These are phyloP conservation scores for Nannochloropsis salina DNA, from an alignment of 108 stramenopile species.

Conservation along the genomic window DNA sequence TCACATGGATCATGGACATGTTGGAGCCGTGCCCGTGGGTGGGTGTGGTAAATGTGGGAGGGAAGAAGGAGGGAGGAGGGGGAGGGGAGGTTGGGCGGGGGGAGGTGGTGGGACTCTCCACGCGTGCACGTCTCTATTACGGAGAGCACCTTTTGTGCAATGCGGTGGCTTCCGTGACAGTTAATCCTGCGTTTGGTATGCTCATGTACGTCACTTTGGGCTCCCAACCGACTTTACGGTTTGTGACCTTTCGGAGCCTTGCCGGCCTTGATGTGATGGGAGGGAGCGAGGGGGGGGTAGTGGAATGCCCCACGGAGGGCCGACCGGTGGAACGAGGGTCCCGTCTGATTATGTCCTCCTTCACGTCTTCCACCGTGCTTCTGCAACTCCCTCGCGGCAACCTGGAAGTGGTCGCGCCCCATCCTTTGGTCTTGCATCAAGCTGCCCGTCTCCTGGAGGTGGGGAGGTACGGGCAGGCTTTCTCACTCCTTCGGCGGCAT, in stretches of 20 bases:
- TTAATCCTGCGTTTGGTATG: constrained; percentile 11
- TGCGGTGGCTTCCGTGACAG: background rate
- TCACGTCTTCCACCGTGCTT: background rate
- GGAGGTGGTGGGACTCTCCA: background rate
- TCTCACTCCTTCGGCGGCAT: background rate
- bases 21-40: constrained; percentile 13
- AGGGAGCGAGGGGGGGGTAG: background rate
- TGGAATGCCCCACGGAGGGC: background rate
- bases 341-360: background rate
- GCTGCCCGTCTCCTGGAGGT: background rate
- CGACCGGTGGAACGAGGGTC: background rate
- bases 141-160: background rate
- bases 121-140: background rate
- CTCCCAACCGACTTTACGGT: background rate
- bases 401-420: background rate
- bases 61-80: background rate
- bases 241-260: background rate
- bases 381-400: background rate
- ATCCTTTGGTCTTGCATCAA: background rate
- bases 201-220: background rate
- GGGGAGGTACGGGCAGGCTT: background rate
- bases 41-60: background rate
- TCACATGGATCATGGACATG: background rate
- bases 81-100: background rate
- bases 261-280: background rate